phyloP scores from a whole-genome alignment of 306 rosid genomes.

The Betula pendula region DNA sequence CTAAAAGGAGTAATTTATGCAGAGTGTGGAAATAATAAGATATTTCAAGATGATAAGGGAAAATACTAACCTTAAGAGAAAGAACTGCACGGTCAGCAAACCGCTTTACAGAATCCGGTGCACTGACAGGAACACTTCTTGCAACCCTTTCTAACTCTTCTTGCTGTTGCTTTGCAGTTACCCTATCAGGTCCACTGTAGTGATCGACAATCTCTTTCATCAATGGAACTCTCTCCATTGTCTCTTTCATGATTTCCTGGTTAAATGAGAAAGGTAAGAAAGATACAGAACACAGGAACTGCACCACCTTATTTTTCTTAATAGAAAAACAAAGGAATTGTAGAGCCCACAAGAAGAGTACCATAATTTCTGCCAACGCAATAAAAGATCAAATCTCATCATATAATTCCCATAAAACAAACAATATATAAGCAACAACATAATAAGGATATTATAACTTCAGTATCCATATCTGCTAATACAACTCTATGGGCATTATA shows the following conservation, averaged over 20 bases:
- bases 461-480: no score
- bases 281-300: conserved; percentile 12
- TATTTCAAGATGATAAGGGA: conserved; percentile 14
- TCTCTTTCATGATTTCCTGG: conserved; percentile 77
- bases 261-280: conserved; percentile 28
- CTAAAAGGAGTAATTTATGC: conserved; percentile 14
- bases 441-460: neutral
- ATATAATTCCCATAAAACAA: neutral
- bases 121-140: conserved; percentile 66
- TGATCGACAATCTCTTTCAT: conserved; percentile 83
- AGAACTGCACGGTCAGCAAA: conserved; percentile 77
- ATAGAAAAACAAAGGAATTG: neutral
- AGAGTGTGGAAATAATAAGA: conserved; percentile 9
- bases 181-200: conserved; percentile 84
- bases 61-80: conserved; percentile 80
- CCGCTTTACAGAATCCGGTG: conserved; percentile 71
- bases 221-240: conserved; percentile 75
- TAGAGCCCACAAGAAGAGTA: neutral
- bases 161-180: conserved; percentile 81
- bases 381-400: neutral
- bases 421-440: neutral
- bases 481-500: no score
- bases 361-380: neutral
- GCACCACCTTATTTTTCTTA: neutral
- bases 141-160: conserved; percentile 86